A percentile compares a stretch with the other conserved stretches of the same genome.
phyloP scores from a whole-genome alignment of 2,329 filamentous ascomycete species.

The Alternaria sp. region DNA sequence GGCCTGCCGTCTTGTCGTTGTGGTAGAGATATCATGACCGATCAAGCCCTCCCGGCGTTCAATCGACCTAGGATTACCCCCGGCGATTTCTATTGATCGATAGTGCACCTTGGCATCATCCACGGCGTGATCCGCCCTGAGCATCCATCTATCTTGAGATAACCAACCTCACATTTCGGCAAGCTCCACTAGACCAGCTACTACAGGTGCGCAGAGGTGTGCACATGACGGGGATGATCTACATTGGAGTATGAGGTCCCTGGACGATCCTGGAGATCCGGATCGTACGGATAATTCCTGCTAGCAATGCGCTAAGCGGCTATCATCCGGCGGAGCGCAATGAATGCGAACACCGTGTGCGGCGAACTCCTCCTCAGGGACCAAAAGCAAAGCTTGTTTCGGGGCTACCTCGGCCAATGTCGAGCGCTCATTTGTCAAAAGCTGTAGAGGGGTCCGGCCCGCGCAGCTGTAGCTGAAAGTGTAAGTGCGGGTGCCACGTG shows the following conservation, averaged over 20 bases:
- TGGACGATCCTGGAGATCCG: conserved; percentile 20
- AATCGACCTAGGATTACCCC: conserved; percentile 7
- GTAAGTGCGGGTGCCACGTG: conserved; percentile 17
- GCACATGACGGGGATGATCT: conserved; percentile 16
- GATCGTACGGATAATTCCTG: conserved; percentile 12
- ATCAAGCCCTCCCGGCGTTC: conserved; percentile 6
- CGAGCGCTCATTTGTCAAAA: conserved; percentile 13
- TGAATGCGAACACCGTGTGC: conserved; percentile 6
- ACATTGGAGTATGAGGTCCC: conserved; percentile 10
- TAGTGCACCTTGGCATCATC: conserved; percentile 10
- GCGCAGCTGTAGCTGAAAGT: conserved; percentile 27
- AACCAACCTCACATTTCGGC: conserved; percentile 5
- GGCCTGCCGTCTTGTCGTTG: background rate
- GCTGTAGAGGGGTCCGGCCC: conserved; percentile 25
- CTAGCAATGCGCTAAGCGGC: conserved; percentile 12
- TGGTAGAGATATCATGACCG: background rate
- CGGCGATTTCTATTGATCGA: conserved; percentile 15
- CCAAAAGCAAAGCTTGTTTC: conserved; percentile 6
- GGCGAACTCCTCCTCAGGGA: conserved; percentile 11
- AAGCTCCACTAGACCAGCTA: conserved; percentile 5
- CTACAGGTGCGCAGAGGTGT: conserved; percentile 4
- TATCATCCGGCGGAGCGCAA: conserved; percentile 11
- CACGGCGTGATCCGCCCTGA: conserved; percentile 5
- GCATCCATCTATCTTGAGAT: conserved; percentile 7
- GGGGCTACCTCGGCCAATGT: conserved; percentile 12